A percentile compares a stretch with the other conserved stretches of the same genome.
These are phyloP conservation scores for Saccharomycopsis malanga DNA, from an alignment of 805 yeast species.

Conservation along the genomic window DNA sequence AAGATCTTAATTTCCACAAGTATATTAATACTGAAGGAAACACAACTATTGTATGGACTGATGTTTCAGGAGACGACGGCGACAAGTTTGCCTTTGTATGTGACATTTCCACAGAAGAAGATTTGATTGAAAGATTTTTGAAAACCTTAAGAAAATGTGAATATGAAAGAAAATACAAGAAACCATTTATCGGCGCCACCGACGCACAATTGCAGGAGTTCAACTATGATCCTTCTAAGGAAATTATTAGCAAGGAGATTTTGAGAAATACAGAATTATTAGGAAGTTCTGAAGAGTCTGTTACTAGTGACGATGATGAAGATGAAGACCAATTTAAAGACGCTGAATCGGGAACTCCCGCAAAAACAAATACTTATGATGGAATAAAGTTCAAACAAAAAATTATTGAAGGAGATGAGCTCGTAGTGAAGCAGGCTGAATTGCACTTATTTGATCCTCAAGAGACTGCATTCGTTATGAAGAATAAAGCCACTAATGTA, in stretches of 20 bases:
- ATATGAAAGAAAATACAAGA: conserved; percentile 67
- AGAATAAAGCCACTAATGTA: conserved; percentile 31
- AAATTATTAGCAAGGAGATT: conserved; percentile 22
- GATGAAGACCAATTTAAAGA: conserved; percentile 17
- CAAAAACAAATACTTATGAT: neutral
- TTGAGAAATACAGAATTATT: conserved; percentile 7
- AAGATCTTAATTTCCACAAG: conserved; percentile 49
- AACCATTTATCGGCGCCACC: conserved; percentile 39
- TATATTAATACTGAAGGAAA: conserved; percentile 46
- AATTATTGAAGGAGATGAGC: conserved; percentile 21
- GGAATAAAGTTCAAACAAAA: neutral
- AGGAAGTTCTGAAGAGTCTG: conserved; percentile 14
- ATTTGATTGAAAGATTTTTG: conserved; percentile 57
- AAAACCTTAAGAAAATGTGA: conserved; percentile 56
- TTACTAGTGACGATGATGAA: conserved; percentile 20
- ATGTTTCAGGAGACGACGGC: conserved; percentile 77
- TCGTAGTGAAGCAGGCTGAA: conserved; percentile 27
- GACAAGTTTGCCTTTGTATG: conserved; percentile 78
- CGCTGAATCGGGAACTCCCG: conserved; percentile 3
- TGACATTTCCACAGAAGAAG: conserved; percentile 45
- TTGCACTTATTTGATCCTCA: conserved; percentile 53
- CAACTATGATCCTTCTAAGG: conserved; percentile 31
- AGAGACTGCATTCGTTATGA: conserved; percentile 40
- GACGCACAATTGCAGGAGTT: conserved; percentile 52
- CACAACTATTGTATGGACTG: conserved; percentile 68